These are phyloP conservation scores for Amyloporia xantha DNA, from an alignment of 768 basidiomycete genomes.

Conservation along the genomic window DNA sequence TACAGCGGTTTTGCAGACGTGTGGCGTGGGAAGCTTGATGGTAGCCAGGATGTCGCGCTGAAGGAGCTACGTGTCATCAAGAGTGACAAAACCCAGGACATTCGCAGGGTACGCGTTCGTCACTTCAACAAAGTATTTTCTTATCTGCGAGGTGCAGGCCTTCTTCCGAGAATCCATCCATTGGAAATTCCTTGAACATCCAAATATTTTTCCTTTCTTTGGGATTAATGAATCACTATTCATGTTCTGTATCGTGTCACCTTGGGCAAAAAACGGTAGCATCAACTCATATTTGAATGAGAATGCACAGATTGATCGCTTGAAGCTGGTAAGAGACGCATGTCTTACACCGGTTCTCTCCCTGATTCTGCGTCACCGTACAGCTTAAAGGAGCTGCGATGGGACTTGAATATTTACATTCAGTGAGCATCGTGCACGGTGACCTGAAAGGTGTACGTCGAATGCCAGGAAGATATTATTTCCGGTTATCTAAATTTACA, in stretches of 20 bases:
- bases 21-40: slow-evolving; percentile 2
- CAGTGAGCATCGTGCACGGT: slow-evolving; percentile 17
- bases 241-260: slow-evolving; percentile 10
- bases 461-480: neutral
- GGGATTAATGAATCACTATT: slow-evolving; percentile 4
- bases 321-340: no score
- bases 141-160: neutral
- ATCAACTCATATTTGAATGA: slow-evolving; percentile 7
- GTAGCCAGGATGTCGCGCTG: neutral
- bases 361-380: no score
- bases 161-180: slow-evolving; percentile 9
- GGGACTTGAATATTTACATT: slow-evolving; percentile 19
- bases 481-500: no score
- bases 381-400: slow-evolving; percentile 15
- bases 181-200: slow-evolving; percentile 14
- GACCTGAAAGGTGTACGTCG: slow-evolving; percentile 18
- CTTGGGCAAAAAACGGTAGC: slow-evolving; percentile 9
- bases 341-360: neutral
- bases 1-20: no score
- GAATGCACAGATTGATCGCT: slow-evolving; percentile 7
- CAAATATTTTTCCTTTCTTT: slow-evolving; percentile 12
- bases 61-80: neutral
- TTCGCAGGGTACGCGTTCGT: neutral
- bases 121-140: no score
- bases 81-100: neutral